Base-by-base conservation (phyloP, 768 basidiomycete species). In the Austroboletus eburneus region DNA sequence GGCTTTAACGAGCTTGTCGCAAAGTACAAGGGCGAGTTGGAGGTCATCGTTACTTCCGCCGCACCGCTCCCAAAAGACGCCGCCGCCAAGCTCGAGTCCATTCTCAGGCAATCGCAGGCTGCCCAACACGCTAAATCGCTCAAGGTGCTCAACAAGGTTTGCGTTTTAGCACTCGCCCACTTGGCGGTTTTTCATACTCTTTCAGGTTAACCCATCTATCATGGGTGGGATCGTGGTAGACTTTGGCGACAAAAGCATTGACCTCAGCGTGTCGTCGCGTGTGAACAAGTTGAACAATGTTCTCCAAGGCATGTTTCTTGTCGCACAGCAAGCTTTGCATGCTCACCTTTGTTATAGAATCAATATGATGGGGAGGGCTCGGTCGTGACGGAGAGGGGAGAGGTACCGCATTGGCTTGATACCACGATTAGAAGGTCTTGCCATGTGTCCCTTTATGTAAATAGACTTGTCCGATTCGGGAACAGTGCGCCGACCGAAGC, bases 171-270 rank as follows among this genome's bases (percentile, higher is more conserved):
- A 39, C 34, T 37, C 23, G 32, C 35, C 17, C 3, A 9, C 41
- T 14, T 23, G 16, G 14, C 27, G 27, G 34, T 43, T n/a, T 2
- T 34, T 52, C 44, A 56, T 42, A 42, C 25, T 48, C 44, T 36
- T 51, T 24, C 50, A 95, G 92, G 87, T 97, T 62, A 93, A 97
- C 75, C 83, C 92, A 36, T 72, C 81, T n/a, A 74, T 97, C 47
- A 71, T 98, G 52, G 96, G 95, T 48, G 96, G 96, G 42, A 68
- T 98, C 49, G 77, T 97, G 50, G 85, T 99, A 40, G 96, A 99
- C 72, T 92, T 99, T 63, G 95, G 93, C 53, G 96, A 97, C 76
- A 95, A 95, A 77, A 92, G 91, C 43, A 87, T 99, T 59, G 96
- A 99, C 72, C 79, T 98, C 49, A 94, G 91, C 57, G 93, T 95